phyloP scores from a whole-genome alignment of 2,329 filamentous ascomycete species.

The Diaporthe vexans region DNA sequence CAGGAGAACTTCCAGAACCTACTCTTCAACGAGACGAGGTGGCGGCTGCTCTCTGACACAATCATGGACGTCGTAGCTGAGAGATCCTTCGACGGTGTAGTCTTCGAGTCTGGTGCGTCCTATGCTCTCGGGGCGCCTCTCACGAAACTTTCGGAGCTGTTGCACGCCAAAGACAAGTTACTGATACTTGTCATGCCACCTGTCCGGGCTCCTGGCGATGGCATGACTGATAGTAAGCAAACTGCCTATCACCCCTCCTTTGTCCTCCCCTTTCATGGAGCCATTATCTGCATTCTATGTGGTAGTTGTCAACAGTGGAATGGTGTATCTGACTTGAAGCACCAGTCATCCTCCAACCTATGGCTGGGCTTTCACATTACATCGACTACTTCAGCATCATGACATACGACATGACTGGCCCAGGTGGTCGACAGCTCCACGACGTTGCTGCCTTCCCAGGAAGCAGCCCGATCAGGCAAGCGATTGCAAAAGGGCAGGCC shows the following conservation, averaged over 20 bases:
- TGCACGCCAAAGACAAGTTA: conserved; percentile 41
- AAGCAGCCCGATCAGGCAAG: conserved; percentile 26
- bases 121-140: conserved; percentile 42
- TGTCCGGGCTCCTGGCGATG: conserved; percentile 34
- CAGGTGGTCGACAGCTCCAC: conserved; percentile 39
- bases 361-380: conserved; percentile 41
- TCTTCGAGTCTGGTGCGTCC: conserved; percentile 44
- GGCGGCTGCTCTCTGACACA: conserved; percentile 37
- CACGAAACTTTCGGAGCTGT: conserved; percentile 37
- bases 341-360: conserved; percentile 36
- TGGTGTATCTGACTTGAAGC: background rate
- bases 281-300: background rate
- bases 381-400: conserved; percentile 45
- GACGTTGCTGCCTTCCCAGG: background rate
- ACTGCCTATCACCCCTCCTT: background rate
- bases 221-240: conserved; percentile 19
- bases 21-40: conserved; percentile 45
- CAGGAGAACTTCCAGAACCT: conserved; percentile 43
- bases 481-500: conserved; percentile 32
- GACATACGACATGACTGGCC: conserved; percentile 45
- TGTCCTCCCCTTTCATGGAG: background rate
- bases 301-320: too few relatives aligned
- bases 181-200: conserved; percentile 45
- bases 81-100: conserved; percentile 43
- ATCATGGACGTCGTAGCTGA: conserved; percentile 41